A percentile compares a stretch with the other conserved stretches of the same genome.
Evolutionary conservation across 2,329 filamentous ascomycete genomes (phyloP).

Genomic region (Colletotrichum tropicale): DNA sequence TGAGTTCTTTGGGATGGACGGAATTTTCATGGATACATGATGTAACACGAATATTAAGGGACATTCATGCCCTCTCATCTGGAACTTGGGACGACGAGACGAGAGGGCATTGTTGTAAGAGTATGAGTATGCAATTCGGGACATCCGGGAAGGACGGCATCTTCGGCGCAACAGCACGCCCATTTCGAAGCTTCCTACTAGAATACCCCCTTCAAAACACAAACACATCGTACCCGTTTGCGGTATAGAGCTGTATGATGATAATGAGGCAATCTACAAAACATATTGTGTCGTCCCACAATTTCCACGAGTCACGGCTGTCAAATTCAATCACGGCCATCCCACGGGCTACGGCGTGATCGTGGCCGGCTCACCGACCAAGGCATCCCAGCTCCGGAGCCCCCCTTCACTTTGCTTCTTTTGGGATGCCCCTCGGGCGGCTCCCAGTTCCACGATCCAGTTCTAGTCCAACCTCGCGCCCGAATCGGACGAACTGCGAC

Average conservation of each 20-base stretch:
- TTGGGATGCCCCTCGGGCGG: not conserved
- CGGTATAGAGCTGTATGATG: not conserved
- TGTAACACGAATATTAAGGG: not conserved
- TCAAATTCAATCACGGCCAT: not conserved
- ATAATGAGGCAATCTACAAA: not conserved
- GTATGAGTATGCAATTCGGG: not conserved
- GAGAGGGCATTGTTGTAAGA: constrained; percentile 6
- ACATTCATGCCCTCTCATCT: not conserved
- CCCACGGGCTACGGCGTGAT: not conserved
- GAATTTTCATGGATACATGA: not conserved
- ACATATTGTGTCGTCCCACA: not conserved
- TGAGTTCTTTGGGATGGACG: not conserved
- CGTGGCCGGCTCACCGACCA: not conserved
- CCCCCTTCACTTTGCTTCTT: not conserved
- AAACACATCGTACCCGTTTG: not conserved
- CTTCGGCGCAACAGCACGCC: not conserved
- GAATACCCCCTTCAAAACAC: constrained; percentile 3
- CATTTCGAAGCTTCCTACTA: not conserved
- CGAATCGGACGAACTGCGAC: constrained; percentile 3
- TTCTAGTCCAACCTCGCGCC: not conserved
- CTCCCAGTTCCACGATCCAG: not conserved
- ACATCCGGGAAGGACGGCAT: not conserved
- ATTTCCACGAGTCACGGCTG: constrained; percentile 1
- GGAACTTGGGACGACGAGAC: not conserved
- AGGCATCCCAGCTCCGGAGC: not conserved